Conservation (phyloP, 306 rosid genomes). For the Vigna unguiculata region DNA sequence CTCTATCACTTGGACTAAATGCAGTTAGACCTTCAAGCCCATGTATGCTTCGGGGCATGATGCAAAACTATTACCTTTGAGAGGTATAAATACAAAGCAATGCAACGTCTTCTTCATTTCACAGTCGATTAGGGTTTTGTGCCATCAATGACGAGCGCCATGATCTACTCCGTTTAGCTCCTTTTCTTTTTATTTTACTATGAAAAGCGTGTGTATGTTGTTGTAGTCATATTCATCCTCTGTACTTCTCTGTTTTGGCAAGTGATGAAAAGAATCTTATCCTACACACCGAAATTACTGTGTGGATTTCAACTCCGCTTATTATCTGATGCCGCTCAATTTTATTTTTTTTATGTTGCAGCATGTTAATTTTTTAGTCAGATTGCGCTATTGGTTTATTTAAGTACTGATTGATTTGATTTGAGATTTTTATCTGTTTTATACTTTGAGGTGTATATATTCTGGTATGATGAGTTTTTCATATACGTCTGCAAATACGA, state of each 20-base stretch:
- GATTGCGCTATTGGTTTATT: not conserved
- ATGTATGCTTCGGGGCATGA: not conserved
- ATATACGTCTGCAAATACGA: constrained; percentile 62
- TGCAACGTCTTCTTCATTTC: not conserved
- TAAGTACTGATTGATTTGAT: not conserved
- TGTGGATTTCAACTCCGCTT: constrained; percentile 55
- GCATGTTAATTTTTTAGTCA: not conserved
- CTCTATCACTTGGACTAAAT: not conserved
- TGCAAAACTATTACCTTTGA: too few species aligned
- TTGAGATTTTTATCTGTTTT: not conserved
- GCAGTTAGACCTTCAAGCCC: not conserved
- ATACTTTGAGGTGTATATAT: not conserved
- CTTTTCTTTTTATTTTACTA: not conserved
- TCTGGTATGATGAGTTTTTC: constrained; percentile 53
- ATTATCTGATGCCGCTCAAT: constrained; percentile 50
- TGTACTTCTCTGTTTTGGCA: constrained; percentile 21
- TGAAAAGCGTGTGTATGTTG: not conserved
- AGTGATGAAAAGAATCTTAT: constrained; percentile 51
- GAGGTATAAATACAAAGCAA: constrained; percentile 34
- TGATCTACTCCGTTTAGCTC: too few species aligned
- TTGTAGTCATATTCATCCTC: not conserved
- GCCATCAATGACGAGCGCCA: not conserved
- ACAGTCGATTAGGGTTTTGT: constrained; percentile 32
- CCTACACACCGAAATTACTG: constrained; percentile 50
- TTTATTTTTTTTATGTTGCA: not conserved